phyloP scores from a whole-genome alignment of 805 yeast species.

The Ogataea naganishii region DNA sequence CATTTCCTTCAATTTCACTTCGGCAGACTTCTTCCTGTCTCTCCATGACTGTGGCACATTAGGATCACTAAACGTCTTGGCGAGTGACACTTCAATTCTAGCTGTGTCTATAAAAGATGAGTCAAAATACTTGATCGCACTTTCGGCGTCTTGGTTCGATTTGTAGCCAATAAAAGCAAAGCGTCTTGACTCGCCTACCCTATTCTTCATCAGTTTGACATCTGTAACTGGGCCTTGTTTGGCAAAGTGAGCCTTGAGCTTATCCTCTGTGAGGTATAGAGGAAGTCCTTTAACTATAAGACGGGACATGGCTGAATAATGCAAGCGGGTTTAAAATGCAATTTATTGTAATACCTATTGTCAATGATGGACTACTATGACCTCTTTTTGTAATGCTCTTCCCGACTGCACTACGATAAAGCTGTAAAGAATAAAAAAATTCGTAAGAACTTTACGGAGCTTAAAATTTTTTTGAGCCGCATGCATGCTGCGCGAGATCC shows the following conservation, averaged over 20 bases:
- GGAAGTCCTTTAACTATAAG: slow-evolving; percentile 90
- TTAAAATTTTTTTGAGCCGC: too few relatives aligned
- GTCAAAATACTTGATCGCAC: slow-evolving; percentile 70
- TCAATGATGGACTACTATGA: too few relatives aligned
- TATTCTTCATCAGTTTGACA: slow-evolving; percentile 72
- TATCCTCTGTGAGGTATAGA: slow-evolving; percentile 63
- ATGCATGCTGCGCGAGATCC: too few relatives aligned
- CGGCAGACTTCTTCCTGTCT: slow-evolving; percentile 40
- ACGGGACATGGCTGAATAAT: too few relatives aligned
- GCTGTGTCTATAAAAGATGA: slow-evolving; percentile 78
- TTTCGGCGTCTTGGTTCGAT: slow-evolving; percentile 62
- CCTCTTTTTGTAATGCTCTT: too few relatives aligned
- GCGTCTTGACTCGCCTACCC: slow-evolving; percentile 80
- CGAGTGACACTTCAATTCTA: slow-evolving; percentile 67
- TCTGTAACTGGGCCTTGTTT: slow-evolving; percentile 67
- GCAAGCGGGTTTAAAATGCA: too few relatives aligned
- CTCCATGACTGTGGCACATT: slow-evolving; percentile 61
- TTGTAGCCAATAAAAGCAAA: slow-evolving; percentile 91
- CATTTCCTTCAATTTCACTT: slow-evolving; percentile 38
- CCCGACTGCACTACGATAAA: too few relatives aligned
- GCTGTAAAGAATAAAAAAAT: too few relatives aligned
- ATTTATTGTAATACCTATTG: too few relatives aligned
- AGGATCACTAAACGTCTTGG: slow-evolving; percentile 82
- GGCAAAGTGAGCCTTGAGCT: slow-evolving; percentile 57
- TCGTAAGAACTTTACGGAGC: too few relatives aligned